Evolutionary conservation across 2,329 filamentous ascomycete species (phyloP), one percentile per base, ranked within the genome.

Genomic region (Fusarium fracticaudum): DNA sequence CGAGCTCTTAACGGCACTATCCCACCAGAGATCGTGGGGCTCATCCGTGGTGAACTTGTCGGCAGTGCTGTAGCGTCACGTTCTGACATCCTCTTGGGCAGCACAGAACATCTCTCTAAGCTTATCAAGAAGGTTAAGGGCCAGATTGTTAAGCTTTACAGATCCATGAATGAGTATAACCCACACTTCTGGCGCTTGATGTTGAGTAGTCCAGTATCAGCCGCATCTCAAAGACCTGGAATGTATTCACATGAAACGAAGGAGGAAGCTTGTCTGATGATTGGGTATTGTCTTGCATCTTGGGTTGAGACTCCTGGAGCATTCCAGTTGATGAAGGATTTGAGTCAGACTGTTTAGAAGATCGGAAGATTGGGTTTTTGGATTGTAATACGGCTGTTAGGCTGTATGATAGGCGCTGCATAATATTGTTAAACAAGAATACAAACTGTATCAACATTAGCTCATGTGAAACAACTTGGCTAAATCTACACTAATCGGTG

Each of bases 241-340:
- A 51, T 50, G 12, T 76, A 74, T 45, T 64, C 72, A 1, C 45
- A 41, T 1, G 31, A 47, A 0, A 59, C 72, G 12, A 40, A 57
- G 15, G 69, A 77, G 2, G 77, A 78, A 35, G 74, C 77, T 13
- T 64, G 54, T 17, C 10, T 76, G 13, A 50, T 69, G 9, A 53
- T 77, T 31, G 51, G 57, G 0, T 65, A 69, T 4, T 65, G 51
- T 11, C 61, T 65, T n/a, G 45, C 54, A 4, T 54, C 75, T 1
- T 79, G 76, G 74, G 24, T 62, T 20, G 77, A 78, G 43, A 79
- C 76, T 0, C 75, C 67, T 8, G 64, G 69, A 0, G 71, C 74
- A 0, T 47, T 79, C 0, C 58, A 70, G 4, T 3, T 67, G 2
- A 66, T 71, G 37, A 40, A 17, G 24, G 22, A 17, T 10, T 15